Percentiles rank a stretch among this genome's conserved stretches.
Evolutionary conservation across 768 basidiomycete genomes (phyloP).

Genomic region (Auriscalpium orientale): DNA sequence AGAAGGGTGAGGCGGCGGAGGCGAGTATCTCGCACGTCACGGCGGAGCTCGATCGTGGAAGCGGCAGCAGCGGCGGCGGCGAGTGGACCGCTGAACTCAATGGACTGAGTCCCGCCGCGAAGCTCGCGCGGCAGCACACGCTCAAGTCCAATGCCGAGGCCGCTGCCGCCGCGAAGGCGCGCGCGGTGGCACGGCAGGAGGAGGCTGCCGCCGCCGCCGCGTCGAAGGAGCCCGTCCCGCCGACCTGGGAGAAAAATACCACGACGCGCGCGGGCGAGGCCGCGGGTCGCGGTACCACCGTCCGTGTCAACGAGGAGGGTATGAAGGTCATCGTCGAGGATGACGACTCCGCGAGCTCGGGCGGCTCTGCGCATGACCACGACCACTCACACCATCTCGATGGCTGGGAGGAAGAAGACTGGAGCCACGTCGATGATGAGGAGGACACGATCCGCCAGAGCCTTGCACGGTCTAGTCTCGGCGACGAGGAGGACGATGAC

Average conservation of each 20-base stretch:
- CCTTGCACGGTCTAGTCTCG: conserved; percentile 41
- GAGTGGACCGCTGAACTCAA: conserved; percentile 47
- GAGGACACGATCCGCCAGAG: conserved; percentile 71
- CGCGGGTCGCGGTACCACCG: conserved; percentile 31
- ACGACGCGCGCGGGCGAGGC: conserved; percentile 48
- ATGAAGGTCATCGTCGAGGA: conserved; percentile 60
- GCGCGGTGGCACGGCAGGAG: conserved; percentile 44
- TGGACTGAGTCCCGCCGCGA: conserved; percentile 85
- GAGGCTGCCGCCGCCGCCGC: conserved; percentile 27
- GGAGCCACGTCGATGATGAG: conserved; percentile 60
- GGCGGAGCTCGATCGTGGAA: conserved; percentile 74
- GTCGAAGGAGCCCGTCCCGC: conserved; percentile 31
- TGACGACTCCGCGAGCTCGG: conserved; percentile 47
- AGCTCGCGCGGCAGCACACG: conserved; percentile 85
- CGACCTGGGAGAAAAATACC: conserved; percentile 82
- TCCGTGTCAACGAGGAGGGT: conserved; percentile 57
- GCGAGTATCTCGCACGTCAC: conserved; percentile 76
- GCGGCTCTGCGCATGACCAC: conserved; percentile 29
- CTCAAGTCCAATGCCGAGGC: conserved; percentile 81
- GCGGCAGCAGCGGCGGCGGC: conserved; percentile 76
- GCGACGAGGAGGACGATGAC: conserved; percentile 44
- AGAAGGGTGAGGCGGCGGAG: conserved; percentile 58
- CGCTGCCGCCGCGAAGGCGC: conserved; percentile 55
- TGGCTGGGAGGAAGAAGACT: conserved; percentile 76
- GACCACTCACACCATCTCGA: conserved; percentile 35